A percentile compares a stretch with the other conserved stretches of the same genome.
phyloP scores from a whole-genome alignment of 805 yeast genomes.

The Cyberlindnera mississippiensis region DNA sequence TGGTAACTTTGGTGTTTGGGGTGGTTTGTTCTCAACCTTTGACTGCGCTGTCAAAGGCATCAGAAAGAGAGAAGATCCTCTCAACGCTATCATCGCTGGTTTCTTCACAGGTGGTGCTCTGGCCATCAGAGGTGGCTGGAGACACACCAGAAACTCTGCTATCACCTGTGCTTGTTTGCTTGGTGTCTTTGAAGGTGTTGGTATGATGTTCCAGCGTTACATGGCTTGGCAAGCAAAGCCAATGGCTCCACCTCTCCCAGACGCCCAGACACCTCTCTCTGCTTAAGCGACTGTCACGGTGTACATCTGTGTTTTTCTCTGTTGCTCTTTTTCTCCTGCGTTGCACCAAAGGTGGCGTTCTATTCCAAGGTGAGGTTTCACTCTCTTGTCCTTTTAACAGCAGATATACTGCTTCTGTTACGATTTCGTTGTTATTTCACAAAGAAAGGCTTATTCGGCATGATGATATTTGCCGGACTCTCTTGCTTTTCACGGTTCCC shows the following conservation, averaged over 20 bases:
- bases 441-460: not conserved
- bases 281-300: constrained; percentile 8
- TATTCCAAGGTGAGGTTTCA: no score
- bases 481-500: not conserved
- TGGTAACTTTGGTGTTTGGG: constrained; percentile 99
- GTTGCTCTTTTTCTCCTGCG: not conserved
- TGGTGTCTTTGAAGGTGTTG: constrained; percentile 98
- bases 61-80: constrained; percentile 96
- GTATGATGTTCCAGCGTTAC: constrained; percentile 89
- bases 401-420: no score
- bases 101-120: constrained; percentile 97
- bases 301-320: not conserved
- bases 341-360: no score
- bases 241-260: constrained; percentile 56
- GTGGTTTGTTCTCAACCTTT: constrained; percentile 92
- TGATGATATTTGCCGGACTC: not conserved
- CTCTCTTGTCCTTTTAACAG: no score
- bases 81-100: constrained; percentile 97
- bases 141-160: constrained; percentile 93
- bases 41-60: constrained; percentile 95
- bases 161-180: constrained; percentile 95
- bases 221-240: constrained; percentile 82
- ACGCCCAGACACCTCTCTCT: constrained; percentile 21
- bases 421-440: no score
- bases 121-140: constrained; percentile 98